These are phyloP conservation scores for Pulveroboletus sp. DNA, from an alignment of 1,284 basidiomycete species.

Conservation along the genomic window DNA sequence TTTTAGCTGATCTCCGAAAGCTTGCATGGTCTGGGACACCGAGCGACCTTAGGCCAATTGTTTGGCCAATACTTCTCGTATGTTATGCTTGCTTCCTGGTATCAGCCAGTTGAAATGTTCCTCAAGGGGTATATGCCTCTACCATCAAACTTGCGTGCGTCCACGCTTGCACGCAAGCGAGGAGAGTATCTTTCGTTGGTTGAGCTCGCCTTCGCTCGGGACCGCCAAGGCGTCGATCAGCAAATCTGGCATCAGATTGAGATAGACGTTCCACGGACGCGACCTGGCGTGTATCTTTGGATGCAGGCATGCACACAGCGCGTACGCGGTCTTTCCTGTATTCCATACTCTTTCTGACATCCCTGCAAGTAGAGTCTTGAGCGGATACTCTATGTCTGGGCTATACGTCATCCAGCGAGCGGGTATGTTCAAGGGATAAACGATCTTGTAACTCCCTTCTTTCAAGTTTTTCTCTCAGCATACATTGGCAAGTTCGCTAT, in stretches of 20 bases:
- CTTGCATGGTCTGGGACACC: conserved; percentile 98
- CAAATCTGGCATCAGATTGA: conserved; percentile 99
- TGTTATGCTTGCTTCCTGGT: conserved; percentile 38
- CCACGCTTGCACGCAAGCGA: conserved; percentile 85
- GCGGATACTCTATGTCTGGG: conserved; percentile 95
- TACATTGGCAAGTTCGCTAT: conserved; percentile 72
- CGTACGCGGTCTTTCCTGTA: conserved; percentile 46
- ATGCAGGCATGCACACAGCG: conserved; percentile 85
- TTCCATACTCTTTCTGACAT: conserved; percentile 19
- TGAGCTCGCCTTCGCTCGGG: conserved; percentile 87
- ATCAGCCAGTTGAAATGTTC: conserved; percentile 6
- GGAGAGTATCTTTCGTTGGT: conserved; percentile 91
- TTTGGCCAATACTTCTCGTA: conserved; percentile 94
- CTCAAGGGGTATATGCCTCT: conserved; percentile 91
- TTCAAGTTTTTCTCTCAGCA: conserved; percentile 88
- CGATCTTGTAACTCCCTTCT: conserved; percentile 93
- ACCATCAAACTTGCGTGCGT: conserved; percentile 73
- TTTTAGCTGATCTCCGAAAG: conserved; percentile 76
- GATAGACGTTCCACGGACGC: conserved; percentile 92
- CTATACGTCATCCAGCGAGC: conserved; percentile 93
- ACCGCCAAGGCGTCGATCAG: conserved; percentile 81
- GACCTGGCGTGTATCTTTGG: conserved; percentile 91
- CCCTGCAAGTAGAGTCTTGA: conserved; percentile 71
- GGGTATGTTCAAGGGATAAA: conserved; percentile 99
- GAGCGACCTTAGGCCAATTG: conserved; percentile 82